These are phyloP conservation scores for Kazachstania sp. DNA, from an alignment of 1,139 yeast species.

Conservation along the genomic window DNA sequence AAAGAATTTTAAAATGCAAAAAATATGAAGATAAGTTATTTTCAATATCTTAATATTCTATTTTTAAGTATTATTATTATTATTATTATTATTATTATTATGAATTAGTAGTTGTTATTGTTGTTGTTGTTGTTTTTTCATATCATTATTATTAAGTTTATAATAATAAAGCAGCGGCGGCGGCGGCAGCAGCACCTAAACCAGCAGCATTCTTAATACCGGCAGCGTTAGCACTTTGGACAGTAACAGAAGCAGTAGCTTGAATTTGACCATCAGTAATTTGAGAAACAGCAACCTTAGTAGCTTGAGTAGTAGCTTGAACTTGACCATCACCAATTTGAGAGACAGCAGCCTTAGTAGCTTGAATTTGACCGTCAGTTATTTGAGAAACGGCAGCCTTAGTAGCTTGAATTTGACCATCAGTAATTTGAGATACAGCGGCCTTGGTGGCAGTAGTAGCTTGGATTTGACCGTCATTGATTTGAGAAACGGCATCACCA, in stretches of 20 bases:
- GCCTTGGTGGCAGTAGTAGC: constrained; percentile 22
- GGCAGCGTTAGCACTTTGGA: constrained; percentile 10
- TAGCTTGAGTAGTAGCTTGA: background rate
- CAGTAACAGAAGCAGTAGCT: constrained; percentile 2
- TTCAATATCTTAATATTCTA: background rate
- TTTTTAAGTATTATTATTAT: too few species aligned
- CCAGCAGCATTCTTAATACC: constrained; percentile 6
- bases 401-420: constrained; percentile 35
- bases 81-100: background rate
- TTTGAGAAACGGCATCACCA: constrained; percentile 1
- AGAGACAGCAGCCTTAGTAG: too few species aligned
- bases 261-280: constrained; percentile 2
- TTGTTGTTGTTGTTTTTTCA: background rate
- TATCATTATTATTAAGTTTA: constrained; percentile 1
- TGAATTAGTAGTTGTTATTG: background rate
- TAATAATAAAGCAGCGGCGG: constrained; percentile 11
- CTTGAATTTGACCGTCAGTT: background rate
- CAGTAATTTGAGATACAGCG: constrained; percentile 32
- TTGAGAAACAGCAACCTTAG: constrained; percentile 4
- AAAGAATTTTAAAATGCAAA: too few species aligned
- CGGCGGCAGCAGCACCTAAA: constrained; percentile 9
- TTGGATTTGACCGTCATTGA: constrained; percentile 2
- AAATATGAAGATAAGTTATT: too few species aligned
- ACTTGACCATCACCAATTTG: too few species aligned
- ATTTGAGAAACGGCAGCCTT: background rate